phyloP scores from a whole-genome alignment of 2,329 filamentous ascomycete genomes.

The Aspergillus neotritici region DNA sequence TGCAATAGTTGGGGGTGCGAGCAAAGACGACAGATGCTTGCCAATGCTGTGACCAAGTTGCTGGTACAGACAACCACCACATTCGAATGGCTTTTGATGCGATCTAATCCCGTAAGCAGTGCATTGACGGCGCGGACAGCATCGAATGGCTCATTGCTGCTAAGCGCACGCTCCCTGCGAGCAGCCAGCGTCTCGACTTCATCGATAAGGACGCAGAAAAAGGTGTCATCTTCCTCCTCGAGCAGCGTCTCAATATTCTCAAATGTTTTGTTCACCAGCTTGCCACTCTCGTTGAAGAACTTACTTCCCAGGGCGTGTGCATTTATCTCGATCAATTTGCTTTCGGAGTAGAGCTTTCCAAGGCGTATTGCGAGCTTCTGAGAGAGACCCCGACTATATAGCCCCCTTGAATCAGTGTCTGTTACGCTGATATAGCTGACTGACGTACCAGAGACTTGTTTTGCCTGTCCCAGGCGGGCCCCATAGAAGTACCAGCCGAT shows the following conservation, averaged over 20 bases:
- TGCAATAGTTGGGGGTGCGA: too few species aligned
- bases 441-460: conserved; percentile 45
- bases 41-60: conserved; percentile 43
- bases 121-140: conserved; percentile 47
- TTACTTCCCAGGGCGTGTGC: conserved; percentile 44
- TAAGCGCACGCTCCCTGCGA: conserved; percentile 36
- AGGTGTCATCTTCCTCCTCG: conserved; percentile 34
- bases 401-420: too few species aligned
- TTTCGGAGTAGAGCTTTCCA: conserved; percentile 34
- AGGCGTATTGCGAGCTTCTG: conserved; percentile 49
- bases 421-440: neutral
- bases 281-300: conserved; percentile 45
- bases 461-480: conserved; percentile 94
- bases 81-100: conserved; percentile 38
- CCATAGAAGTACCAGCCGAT: conserved; percentile 68
- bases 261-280: conserved; percentile 41
- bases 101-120: conserved; percentile 45
- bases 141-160: conserved; percentile 42
- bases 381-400: conserved; percentile 39
- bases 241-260: conserved; percentile 34
- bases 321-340: conserved; percentile 44
- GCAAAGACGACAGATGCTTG: conserved; percentile 11
- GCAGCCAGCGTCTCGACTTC: conserved; percentile 48
- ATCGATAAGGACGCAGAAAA: conserved; percentile 46
- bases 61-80: conserved; percentile 48